Conservation (phyloP, 2,329 filamentous ascomycete genomes). For the Myriosclerotinia curreyana region DNA sequence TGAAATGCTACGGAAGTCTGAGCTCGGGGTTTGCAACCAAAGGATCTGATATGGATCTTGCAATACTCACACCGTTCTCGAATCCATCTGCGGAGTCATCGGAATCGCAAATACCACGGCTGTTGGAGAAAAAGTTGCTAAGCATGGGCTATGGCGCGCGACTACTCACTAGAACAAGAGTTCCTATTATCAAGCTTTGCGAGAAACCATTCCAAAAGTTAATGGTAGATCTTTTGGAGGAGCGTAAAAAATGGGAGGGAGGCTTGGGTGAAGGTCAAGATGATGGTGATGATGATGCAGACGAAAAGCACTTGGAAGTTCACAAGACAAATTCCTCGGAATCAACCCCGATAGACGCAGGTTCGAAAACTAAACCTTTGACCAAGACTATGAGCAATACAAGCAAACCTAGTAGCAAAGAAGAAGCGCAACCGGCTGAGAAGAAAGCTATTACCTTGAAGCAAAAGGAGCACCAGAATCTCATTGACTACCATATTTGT, state of each 20-base stretch:
- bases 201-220: constrained; percentile 63
- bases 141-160: constrained; percentile 71
- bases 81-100: constrained; percentile 50
- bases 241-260: constrained; percentile 69
- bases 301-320: constrained; percentile 17
- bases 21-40: constrained; percentile 82
- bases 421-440: not conserved
- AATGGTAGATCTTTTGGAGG: constrained; percentile 57
- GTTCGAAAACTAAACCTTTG: not conserved
- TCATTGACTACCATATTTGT: constrained; percentile 36
- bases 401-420: not conserved
- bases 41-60: constrained; percentile 88
- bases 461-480: constrained; percentile 35
- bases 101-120: constrained; percentile 63
- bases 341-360: not conserved
- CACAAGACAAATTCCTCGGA: constrained; percentile 2
- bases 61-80: constrained; percentile 65
- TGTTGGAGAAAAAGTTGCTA: constrained; percentile 73
- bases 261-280: constrained; percentile 40
- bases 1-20: constrained; percentile 79
- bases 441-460: constrained; percentile 26
- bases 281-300: constrained; percentile 35
- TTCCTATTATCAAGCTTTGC: constrained; percentile 87
- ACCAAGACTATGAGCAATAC: not conserved
- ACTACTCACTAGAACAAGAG: constrained; percentile 72